Evolutionary conservation across 345 rosid species (phyloP), one percentile per base, ranked within the genome.

Genomic region (Acer negundo): DNA sequence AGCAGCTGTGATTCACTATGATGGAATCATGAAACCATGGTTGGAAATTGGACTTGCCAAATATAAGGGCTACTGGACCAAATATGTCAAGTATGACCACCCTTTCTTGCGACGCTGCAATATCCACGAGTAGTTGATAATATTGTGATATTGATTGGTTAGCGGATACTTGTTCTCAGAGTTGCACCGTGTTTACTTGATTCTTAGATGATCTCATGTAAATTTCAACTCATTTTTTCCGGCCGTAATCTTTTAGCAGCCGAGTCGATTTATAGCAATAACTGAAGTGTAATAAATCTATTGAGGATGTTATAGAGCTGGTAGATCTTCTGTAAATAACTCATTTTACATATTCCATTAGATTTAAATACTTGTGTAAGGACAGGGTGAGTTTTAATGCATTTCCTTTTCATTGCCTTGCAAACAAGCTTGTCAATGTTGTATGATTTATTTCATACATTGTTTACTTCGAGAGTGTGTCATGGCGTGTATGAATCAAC

Each of bases 11-110:
- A 82, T 93, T 79, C 99, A 96, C 81, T 96, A 85, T 42, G 91
- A 92, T 62, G 99, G 99, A 69, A 82, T 90, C 78, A 89, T 86
- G 97, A 94, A 96, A 84, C 99, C 99, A 13, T 96, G 99, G 99
- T 84, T 92, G 69, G 97, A 96, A 49, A 90, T 92, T 5, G 99
- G 91, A 75, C 84, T 92, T 75, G 80, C 78, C 4, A 88, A 88
- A 83, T 91, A 91, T 79, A 96, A 88, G 83, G 81, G 82, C 59
- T 88, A 89, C 72, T 96, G 99, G 99, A 87, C 85, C 83, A 83
- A 75, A 62, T 87, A 90, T 74, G 76, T 96, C 51, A 87, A 85
- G 7, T 87, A 82, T 76, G 80, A 85, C 66, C 82, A 88, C 75
- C 85, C 87, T 46, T 79, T 79, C 80, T 80, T 90, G 80, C 94